Evolutionary conservation across 116 monocot species (phyloP).

Genomic region (Posidonia oceanica): DNA sequence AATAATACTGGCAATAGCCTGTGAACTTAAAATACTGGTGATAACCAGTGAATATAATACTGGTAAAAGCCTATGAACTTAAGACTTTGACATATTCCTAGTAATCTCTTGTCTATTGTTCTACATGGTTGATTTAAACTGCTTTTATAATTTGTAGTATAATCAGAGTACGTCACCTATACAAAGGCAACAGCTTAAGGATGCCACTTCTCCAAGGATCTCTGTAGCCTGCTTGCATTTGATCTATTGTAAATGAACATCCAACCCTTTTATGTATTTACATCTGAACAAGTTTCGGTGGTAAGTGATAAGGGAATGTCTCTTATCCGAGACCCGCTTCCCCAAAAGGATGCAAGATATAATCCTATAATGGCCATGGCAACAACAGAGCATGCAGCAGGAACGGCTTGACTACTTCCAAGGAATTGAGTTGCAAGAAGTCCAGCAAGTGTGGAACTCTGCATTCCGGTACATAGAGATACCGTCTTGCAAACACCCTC

Average conservation of each 20-base stretch:
- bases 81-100: too few species aligned
- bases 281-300: slow-evolving; percentile 5
- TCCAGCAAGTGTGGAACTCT: slow-evolving; percentile 94
- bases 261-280: not conserved
- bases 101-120: too few species aligned
- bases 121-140: too few species aligned
- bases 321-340: slow-evolving; percentile 58
- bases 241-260: not conserved
- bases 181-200: too few species aligned
- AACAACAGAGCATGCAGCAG: slow-evolving; percentile 90
- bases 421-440: slow-evolving; percentile 92
- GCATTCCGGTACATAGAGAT: slow-evolving; percentile 94
- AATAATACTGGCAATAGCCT: not conserved
- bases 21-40: not conserved
- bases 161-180: too few species aligned
- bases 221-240: too few species aligned
- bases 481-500: slow-evolving; percentile 65
- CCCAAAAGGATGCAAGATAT: slow-evolving; percentile 87
- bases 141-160: too few species aligned
- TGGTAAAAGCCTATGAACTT: not conserved
- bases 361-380: slow-evolving; percentile 84
- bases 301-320: slow-evolving; percentile 22
- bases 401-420: slow-evolving; percentile 85
- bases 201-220: too few species aligned
- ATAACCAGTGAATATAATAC: not conserved